phyloP scores from a whole-genome alignment of 2,329 filamentous ascomycete genomes.

The Calonectria henricotiae region DNA sequence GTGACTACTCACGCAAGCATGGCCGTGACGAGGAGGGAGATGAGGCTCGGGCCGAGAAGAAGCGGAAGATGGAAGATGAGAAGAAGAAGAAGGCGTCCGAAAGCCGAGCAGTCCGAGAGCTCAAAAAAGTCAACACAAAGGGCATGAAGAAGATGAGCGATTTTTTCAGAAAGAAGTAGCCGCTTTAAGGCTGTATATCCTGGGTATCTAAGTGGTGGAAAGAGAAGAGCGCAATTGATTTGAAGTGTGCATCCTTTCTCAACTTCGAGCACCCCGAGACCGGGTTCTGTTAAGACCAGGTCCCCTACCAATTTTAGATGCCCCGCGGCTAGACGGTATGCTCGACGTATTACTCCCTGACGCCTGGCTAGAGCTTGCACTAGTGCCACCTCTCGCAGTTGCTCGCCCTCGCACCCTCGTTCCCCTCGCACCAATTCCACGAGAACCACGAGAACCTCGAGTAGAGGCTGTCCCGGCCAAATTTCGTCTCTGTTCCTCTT shows the following conservation, averaged over 20 bases:
- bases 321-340: constrained; percentile 55
- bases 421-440: constrained; percentile 55
- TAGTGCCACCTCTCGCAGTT: constrained; percentile 49
- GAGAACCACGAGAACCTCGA: constrained; percentile 54
- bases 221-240: constrained; percentile 16
- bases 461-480: constrained; percentile 52
- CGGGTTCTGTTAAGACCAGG: constrained; percentile 56
- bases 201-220: constrained; percentile 54
- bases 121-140: constrained; percentile 91
- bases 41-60: constrained; percentile 81
- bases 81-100: constrained; percentile 84
- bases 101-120: constrained; percentile 82
- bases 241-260: constrained; percentile 16
- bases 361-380: constrained; percentile 50
- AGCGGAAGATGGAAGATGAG: constrained; percentile 88
- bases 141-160: constrained; percentile 98
- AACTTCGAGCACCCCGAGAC: constrained; percentile 55
- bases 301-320: constrained; percentile 58
- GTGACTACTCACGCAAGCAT: constrained; percentile 82
- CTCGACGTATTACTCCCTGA: constrained; percentile 52
- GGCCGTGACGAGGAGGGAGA: constrained; percentile 78
- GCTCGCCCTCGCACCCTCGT: constrained; percentile 52
- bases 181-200: constrained; percentile 41
- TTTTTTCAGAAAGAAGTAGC: constrained; percentile 85
- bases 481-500: constrained; percentile 67